These are phyloP conservation scores for Pythium aquatile DNA, from an alignment of 352 stramenopile species.

Conservation along the genomic window DNA sequence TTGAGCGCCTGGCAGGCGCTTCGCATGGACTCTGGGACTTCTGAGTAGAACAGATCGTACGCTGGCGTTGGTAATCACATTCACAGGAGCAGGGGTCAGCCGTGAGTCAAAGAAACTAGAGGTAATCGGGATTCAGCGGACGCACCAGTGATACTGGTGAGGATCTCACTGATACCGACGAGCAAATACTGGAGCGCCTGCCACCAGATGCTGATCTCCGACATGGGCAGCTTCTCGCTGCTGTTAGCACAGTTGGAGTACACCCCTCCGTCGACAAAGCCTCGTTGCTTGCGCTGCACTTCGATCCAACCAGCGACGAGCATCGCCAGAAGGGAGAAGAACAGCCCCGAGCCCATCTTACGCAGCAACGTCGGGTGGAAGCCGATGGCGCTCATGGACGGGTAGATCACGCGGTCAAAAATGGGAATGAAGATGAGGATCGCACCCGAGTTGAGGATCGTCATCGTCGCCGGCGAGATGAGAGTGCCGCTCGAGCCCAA, in stretches of 20 bases:
- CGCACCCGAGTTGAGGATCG: conserved; percentile 83
- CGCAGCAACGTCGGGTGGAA: conserved; percentile 76
- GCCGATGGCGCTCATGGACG: conserved; percentile 54
- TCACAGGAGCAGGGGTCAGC: not conserved
- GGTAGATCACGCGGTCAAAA: conserved; percentile 85
- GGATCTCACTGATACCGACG: conserved; percentile 87
- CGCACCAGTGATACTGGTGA: conserved; percentile 88
- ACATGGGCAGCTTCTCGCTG: conserved; percentile 68
- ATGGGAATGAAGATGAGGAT: conserved; percentile 91
- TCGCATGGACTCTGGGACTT: conserved; percentile 89
- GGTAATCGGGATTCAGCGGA: not conserved
- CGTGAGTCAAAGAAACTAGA: not conserved
- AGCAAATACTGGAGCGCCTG: conserved; percentile 88
- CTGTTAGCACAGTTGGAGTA: conserved; percentile 74
- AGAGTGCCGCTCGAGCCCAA: conserved; percentile 50
- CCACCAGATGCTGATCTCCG: conserved; percentile 86
- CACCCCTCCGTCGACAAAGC: conserved; percentile 40
- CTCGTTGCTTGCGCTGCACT: conserved; percentile 61
- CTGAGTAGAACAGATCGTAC: conserved; percentile 91
- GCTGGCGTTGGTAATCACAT: conserved; percentile 26
- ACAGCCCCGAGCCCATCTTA: conserved; percentile 86
- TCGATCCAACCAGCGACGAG: conserved; percentile 66
- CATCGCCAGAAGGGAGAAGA: conserved; percentile 83
- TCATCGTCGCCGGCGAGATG: conserved; percentile 85
- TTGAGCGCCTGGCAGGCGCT: conserved; percentile 90